Base-by-base conservation (phyloP, 805 yeast genomes). In the Cyberlindnera mrakii region DNA sequence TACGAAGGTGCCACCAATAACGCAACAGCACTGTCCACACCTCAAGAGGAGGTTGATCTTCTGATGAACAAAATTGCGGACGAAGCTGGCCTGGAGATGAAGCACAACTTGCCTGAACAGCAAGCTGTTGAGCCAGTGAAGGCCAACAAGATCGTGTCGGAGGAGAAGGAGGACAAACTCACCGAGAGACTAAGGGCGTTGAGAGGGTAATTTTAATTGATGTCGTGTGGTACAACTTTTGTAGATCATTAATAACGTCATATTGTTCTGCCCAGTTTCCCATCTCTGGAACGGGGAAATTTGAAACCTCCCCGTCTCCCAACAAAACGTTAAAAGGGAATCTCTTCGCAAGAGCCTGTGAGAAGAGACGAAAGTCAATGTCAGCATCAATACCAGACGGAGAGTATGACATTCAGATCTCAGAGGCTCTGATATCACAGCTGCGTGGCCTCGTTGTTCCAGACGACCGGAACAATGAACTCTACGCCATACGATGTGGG, bases 51-150 rank as follows among this genome's bases (percentile, higher is more conserved):
- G 50, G 99, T 91, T 30, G 97, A 93, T 59, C 76, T 83, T 47
- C 70, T 91, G 58, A 76, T 91, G 85, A 88, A 74, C 58, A 88
- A 86, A 62, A 90, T 93, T 14, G 98, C 98, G 0, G 98, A 91
- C 60, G 98, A 91, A 60, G 97, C 96, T 0, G 99, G 99, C 3
- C 70, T 93, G 35, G 98, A 93, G 60, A 72, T 90, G 70, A 82
- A 82, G 55, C 97, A 90, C 55, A 83, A 87, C 40, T 77, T 95
- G 49, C 72, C 68, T 14, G 64, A 68, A 23, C 70, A 70, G 27
- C 39, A 40, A 25, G 54, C 63, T 5, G 77, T 77, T 37, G 85
- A 78, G 48, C 78, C 88, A 14, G 68, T 78, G 1, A 74, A 71
- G 11, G 66, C 72, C 6, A 62, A 66, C 10, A 54, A 72, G 14